These are phyloP conservation scores for Chrysoporthe austroafricana DNA, from an alignment of 2,329 filamentous ascomycete genomes.

Conservation along the genomic window DNA sequence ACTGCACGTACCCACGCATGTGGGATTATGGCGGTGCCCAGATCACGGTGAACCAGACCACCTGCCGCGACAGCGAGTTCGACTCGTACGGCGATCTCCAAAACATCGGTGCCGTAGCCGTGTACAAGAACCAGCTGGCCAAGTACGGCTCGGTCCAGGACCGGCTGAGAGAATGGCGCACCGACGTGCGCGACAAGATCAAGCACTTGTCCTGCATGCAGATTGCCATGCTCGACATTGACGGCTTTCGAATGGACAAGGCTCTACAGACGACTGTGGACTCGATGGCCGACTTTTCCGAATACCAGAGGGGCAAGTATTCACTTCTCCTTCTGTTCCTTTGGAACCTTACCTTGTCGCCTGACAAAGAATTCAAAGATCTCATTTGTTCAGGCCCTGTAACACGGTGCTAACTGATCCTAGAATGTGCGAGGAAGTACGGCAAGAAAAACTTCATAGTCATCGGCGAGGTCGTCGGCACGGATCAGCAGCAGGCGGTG, in stretches of 20 bases:
- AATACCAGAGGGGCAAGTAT: constrained; percentile 50
- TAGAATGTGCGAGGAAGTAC: constrained; percentile 54
- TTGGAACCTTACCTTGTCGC: neutral
- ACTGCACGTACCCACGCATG: constrained; percentile 63
- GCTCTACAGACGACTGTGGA: constrained; percentile 67
- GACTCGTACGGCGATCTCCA: constrained; percentile 65
- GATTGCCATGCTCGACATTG: constrained; percentile 65
- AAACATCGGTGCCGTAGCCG: constrained; percentile 59
- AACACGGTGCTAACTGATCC: neutral
- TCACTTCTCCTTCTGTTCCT: neutral
- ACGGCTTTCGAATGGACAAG: constrained; percentile 70
- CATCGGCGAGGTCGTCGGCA: constrained; percentile 66
- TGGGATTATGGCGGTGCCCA: constrained; percentile 62
- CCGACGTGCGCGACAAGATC: constrained; percentile 59
- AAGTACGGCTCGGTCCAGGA: constrained; percentile 72
- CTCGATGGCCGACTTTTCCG: constrained; percentile 60
- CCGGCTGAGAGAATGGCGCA: constrained; percentile 66
- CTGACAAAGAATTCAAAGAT: neutral
- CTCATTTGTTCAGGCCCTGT: neutral
- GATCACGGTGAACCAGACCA: constrained; percentile 49
- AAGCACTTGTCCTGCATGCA: constrained; percentile 66
- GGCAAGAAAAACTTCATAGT: constrained; percentile 69
- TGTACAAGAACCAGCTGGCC: constrained; percentile 66
- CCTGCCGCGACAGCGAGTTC: constrained; percentile 66
- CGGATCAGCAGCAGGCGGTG: constrained; percentile 62